Evolutionary conservation across 148 eudicot genomes (phyloP), one percentile per base, ranked within the genome.

Genomic region (Camellia sinensis): DNA sequence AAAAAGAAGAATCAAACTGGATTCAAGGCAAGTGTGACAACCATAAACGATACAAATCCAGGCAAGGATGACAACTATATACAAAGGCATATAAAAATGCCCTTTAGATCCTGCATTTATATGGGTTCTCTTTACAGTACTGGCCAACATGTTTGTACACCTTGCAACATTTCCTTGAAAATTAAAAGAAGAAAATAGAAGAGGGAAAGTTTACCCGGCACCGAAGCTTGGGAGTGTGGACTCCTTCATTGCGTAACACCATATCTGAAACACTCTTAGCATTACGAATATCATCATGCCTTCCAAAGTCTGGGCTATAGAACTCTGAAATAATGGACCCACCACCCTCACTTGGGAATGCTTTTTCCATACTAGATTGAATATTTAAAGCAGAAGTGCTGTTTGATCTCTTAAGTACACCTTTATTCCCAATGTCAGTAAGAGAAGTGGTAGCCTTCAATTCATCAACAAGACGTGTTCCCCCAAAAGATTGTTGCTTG

Each of bases 321-420:
- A 87, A 96, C 84, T 95, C 97, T 54, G 92, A 82, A 80, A 93
- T 89, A 62, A 93, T 72, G 66, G 90, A 78, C 40, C 92, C 83
- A 60, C 90, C 81, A 80, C 82, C 87, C 79, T 81, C 88, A 67
- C 85, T 79, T 21, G 76, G 59, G 79, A 79, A 75, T 68, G 78
- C 71, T 71, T 78, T 81, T 82, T 89, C 84, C 81, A 81, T 85
- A 77, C 79, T 75, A 57, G 80, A 65, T 70, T 88, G 85, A 81
- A 80, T 75, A 76, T 65, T 84, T 80, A 93, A 80, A 82, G 89
- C 97, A 80, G 95, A 94, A 77, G 98, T 90, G 84, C 98, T 96
- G 77, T 86, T 92, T 73, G 98, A 93, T 86, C 90, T 89, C 85
- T 87, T 92, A 68, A 92, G 87, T 86, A 85, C 85, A 64, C 74